These are phyloP conservation scores for Zygotorulaspora florentina DNA, from an alignment of 805 yeast species.

Conservation along the genomic window DNA sequence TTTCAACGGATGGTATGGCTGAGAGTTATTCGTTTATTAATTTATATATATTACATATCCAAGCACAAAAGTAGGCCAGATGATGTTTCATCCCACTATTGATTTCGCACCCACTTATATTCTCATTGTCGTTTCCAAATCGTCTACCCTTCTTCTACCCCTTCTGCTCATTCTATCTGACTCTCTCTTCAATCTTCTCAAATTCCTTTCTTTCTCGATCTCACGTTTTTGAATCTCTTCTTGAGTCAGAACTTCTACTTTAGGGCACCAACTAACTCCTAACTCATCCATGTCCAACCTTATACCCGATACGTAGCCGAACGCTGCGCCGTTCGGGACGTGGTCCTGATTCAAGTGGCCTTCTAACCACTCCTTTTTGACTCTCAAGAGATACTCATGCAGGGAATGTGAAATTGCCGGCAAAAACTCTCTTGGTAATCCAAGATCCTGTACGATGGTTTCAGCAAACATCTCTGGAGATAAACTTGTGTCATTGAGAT, in stretches of 20 bases:
- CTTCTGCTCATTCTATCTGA: slow-evolving; percentile 48
- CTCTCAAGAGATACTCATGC: slow-evolving; percentile 70
- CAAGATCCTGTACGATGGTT: slow-evolving; percentile 78
- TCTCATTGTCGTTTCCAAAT: slow-evolving; percentile 40
- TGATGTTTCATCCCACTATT: too few relatives aligned
- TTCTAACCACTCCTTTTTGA: slow-evolving; percentile 80
- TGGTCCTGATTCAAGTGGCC: slow-evolving; percentile 47
- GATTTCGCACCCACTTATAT: slow-evolving; percentile 8
- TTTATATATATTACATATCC: background rate
- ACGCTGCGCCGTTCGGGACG: slow-evolving; percentile 55
- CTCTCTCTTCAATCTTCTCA: slow-evolving; percentile 90
- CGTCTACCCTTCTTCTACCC: slow-evolving; percentile 47
- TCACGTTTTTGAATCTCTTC: slow-evolving; percentile 95
- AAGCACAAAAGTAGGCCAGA: background rate
- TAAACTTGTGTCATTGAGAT: slow-evolving; percentile 48
- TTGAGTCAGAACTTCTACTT: slow-evolving; percentile 77
- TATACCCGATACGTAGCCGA: slow-evolving; percentile 59
- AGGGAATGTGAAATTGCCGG: slow-evolving; percentile 86
- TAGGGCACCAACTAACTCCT: slow-evolving; percentile 84
- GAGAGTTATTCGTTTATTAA: background rate
- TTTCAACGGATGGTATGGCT: too few relatives aligned
- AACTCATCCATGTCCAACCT: slow-evolving; percentile 71
- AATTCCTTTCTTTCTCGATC: slow-evolving; percentile 87
- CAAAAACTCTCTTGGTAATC: slow-evolving; percentile 75
- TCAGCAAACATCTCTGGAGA: slow-evolving; percentile 85